Conservation (phyloP, 306 rosid species). For the Fagus crenata region DNA sequence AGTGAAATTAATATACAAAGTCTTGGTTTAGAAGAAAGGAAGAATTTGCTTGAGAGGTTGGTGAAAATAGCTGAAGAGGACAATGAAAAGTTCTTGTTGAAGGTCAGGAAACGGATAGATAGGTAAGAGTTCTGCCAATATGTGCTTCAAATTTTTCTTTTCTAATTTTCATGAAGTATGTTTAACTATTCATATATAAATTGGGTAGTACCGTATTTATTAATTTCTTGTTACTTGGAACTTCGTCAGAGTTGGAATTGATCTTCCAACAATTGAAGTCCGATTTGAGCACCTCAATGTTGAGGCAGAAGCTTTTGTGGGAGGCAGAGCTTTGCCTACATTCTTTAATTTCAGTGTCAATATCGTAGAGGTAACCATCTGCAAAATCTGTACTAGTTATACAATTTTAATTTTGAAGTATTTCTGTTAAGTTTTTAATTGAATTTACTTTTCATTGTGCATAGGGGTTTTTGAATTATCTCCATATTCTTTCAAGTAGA, state of each 20-base stretch:
- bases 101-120: conserved; percentile 61
- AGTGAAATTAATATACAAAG: conserved; percentile 52
- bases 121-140: conserved; percentile 37
- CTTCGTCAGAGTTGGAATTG: conserved; percentile 53
- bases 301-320: conserved; percentile 47
- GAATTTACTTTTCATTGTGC: neutral
- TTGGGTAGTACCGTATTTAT: neutral
- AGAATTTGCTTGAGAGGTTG: conserved; percentile 43
- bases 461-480: conserved; percentile 39
- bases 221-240: neutral
- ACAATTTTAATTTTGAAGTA: no score
- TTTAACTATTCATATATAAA: no score
- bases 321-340: conserved; percentile 45
- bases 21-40: conserved; percentile 48
- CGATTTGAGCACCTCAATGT: conserved; percentile 53
- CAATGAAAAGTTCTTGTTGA: conserved; percentile 47
- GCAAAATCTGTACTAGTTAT: no score
- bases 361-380: conserved; percentile 31
- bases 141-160: neutral
- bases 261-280: conserved; percentile 58
- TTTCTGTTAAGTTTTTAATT: no score
- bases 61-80: conserved; percentile 40
- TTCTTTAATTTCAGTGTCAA: conserved; percentile 28
- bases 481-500: conserved; percentile 38
- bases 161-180: no score